These are phyloP conservation scores for Amyloporia xantha DNA, from an alignment of 768 basidiomycete genomes.

Conservation along the genomic window DNA sequence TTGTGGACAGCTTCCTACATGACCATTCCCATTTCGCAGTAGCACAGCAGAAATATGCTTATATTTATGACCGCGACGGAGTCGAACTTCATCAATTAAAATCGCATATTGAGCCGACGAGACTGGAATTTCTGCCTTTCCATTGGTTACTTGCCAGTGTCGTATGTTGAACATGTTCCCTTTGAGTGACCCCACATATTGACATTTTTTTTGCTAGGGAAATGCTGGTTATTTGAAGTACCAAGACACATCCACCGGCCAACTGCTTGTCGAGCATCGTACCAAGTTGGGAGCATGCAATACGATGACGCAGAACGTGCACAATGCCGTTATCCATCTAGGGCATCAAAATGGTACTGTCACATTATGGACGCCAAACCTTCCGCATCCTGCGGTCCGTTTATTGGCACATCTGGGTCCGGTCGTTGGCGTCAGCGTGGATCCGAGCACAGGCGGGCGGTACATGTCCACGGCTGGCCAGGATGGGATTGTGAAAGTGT, in stretches of 20 bases:
- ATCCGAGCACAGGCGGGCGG: constrained; percentile 77
- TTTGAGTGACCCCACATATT: constrained; percentile 3
- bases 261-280: constrained; percentile 78
- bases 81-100: constrained; percentile 86
- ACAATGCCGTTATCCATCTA: constrained; percentile 91
- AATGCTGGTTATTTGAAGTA: constrained; percentile 91
- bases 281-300: constrained; percentile 83
- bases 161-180: constrained; percentile 37
- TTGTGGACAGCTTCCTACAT: constrained; percentile 66
- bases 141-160: constrained; percentile 89
- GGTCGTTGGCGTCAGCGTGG: constrained; percentile 72
- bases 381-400: constrained; percentile 86
- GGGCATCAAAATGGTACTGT: constrained; percentile 94
- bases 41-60: constrained; percentile 93
- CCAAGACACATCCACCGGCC: constrained; percentile 93
- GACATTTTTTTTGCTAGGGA: constrained; percentile 39
- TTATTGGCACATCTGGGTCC: constrained; percentile 89
- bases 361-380: constrained; percentile 96
- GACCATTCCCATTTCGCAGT: constrained; percentile 92
- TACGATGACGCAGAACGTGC: constrained; percentile 84
- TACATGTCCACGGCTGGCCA: constrained; percentile 89
- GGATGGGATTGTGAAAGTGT: constrained; percentile 88
- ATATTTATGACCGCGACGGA: constrained; percentile 91
- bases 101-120: constrained; percentile 81
- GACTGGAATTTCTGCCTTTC: constrained; percentile 89